A percentile compares a stretch with the other conserved stretches of the same genome.
Conservation (phyloP, 1,284 basidiomycete genomes). For the Taiwanofungus camphoratus region DNA sequence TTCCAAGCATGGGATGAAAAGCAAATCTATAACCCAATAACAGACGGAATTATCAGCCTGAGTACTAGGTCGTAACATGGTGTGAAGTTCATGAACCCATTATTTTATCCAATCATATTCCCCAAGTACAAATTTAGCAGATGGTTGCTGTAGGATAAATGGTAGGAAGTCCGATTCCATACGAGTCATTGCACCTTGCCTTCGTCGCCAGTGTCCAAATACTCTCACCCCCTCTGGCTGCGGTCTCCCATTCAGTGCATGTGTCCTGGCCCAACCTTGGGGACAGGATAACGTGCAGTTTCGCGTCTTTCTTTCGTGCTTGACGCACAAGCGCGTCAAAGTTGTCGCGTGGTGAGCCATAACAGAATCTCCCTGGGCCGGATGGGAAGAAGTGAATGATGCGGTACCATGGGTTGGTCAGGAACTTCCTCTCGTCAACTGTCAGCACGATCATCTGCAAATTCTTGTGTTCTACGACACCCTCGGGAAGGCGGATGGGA, state of each 20-base stretch:
- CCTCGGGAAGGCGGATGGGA: conserved; percentile 17
- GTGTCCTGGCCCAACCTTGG: conserved; percentile 12
- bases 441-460: conserved; percentile 24
- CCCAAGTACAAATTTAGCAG: no score
- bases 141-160: conserved; percentile 5
- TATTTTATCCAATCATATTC: no score
- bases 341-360: conserved; percentile 15
- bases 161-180: conserved; percentile 14
- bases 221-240: conserved; percentile 15
- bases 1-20: no score
- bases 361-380: conserved; percentile 1
- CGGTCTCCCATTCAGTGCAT: conserved; percentile 20
- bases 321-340: conserved; percentile 18
- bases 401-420: conserved; percentile 20
- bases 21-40: no score
- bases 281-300: conserved; percentile 18
- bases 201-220: conserved; percentile 20
- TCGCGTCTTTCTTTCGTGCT: conserved; percentile 17
- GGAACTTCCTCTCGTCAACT: conserved; percentile 19
- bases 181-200: conserved; percentile 11
- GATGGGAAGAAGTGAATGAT: conserved; percentile 11
- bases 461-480: conserved; percentile 14
- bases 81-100: no score
- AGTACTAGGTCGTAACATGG: no score
- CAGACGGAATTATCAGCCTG: no score